phyloP scores from a whole-genome alignment of 805 yeast species.

The Candida arabinofermentans region DNA sequence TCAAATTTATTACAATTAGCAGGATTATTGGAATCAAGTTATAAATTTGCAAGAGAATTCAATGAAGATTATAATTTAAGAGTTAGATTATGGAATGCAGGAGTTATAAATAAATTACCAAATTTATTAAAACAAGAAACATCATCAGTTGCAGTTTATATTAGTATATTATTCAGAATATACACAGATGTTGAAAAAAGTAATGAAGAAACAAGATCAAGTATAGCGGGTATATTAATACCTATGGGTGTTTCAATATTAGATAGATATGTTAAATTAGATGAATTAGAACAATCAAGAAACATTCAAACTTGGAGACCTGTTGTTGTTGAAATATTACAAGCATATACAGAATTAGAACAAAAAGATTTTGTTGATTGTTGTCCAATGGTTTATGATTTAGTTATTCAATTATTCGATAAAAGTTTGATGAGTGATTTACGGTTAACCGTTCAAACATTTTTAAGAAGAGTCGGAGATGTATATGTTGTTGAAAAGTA shows the following conservation, averaged over 20 bases:
- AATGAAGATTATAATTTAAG: slow-evolving; percentile 86
- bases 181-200: slow-evolving; percentile 63
- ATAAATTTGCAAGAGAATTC: slow-evolving; percentile 79
- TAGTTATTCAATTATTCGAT: slow-evolving; percentile 55
- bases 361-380: slow-evolving; percentile 61
- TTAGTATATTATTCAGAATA: slow-evolving; percentile 73
- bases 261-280: slow-evolving; percentile 64
- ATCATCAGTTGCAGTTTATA: slow-evolving; percentile 80
- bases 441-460: slow-evolving; percentile 55
- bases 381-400: slow-evolving; percentile 57
- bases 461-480: slow-evolving; percentile 51
- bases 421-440: slow-evolving; percentile 59
- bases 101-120: slow-evolving; percentile 88
- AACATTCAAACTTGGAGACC: slow-evolving; percentile 87
- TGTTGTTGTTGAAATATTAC: slow-evolving; percentile 81
- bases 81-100: slow-evolving; percentile 85
- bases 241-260: slow-evolving; percentile 72
- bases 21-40: slow-evolving; percentile 59
- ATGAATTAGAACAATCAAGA: slow-evolving; percentile 73
- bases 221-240: slow-evolving; percentile 50
- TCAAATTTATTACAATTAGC: slow-evolving; percentile 58
- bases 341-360: slow-evolving; percentile 76
- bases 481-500: slow-evolving; percentile 22
- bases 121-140: slow-evolving; percentile 90
- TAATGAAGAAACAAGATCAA: slow-evolving; percentile 41